phyloP scores from a whole-genome alignment of 805 yeast genomes.

The Teunomyces stri region DNA sequence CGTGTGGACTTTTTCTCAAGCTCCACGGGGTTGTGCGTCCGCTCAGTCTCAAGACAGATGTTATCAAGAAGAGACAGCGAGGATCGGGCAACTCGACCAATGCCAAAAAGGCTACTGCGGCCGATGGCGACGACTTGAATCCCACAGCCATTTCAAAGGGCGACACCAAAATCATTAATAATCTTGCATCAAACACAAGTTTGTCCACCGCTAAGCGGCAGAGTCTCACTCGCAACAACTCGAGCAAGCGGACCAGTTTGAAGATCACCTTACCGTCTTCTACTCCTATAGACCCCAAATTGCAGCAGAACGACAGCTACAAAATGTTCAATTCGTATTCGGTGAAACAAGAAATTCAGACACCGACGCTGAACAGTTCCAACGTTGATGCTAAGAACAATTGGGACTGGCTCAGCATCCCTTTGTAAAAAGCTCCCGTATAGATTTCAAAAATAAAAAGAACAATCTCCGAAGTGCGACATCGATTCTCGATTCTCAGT shows the following conservation, averaged over 20 bases:
- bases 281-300: neutral
- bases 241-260: constrained; percentile 3
- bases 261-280: neutral
- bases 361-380: neutral
- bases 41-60: constrained; percentile 84
- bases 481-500: too few species aligned
- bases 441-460: neutral
- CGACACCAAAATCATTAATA: constrained; percentile 8
- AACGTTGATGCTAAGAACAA: constrained; percentile 11
- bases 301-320: constrained; percentile 2
- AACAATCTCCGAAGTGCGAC: neutral
- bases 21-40: constrained; percentile 96
- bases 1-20: constrained; percentile 91
- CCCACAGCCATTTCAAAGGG: constrained; percentile 39
- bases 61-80: constrained; percentile 87
- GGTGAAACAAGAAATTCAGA: neutral
- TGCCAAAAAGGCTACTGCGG: constrained; percentile 7
- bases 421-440: neutral
- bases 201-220: constrained; percentile 2
- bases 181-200: constrained; percentile 7
- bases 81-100: constrained; percentile 22
- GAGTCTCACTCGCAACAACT: constrained; percentile 8
- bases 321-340: neutral
- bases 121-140: constrained; percentile 48
- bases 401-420: constrained; percentile 48